phyloP scores from a whole-genome alignment of 2,329 filamentous ascomycete genomes.

The Microdochium bolleyi region DNA sequence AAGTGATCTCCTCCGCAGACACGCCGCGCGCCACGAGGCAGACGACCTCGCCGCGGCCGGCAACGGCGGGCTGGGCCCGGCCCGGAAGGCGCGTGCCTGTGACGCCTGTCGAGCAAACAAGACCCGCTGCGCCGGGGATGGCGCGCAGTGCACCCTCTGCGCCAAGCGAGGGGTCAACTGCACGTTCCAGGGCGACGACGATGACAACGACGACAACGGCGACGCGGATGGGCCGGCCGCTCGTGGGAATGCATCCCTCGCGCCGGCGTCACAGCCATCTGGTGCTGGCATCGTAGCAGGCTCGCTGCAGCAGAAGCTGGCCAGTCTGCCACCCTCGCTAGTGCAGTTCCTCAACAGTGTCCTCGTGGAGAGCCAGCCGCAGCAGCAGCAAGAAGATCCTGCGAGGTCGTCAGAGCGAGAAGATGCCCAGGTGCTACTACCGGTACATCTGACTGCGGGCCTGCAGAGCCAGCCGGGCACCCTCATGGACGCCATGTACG shows the following conservation, averaged over 20 bases:
- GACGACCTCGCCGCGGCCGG: constrained; percentile 18
- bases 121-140: constrained; percentile 33
- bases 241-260: too few relatives aligned
- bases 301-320: constrained; percentile 9
- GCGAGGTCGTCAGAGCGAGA: too few relatives aligned
- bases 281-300: too few relatives aligned
- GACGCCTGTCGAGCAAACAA: constrained; percentile 35
- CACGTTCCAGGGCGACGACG: constrained; percentile 21
- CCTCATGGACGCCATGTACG: background rate
- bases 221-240: too few relatives aligned
- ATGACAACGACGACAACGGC: too few relatives aligned
- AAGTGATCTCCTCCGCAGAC: constrained; percentile 26
- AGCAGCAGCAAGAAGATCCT: constrained; percentile 5
- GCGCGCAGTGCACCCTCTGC: constrained; percentile 26
- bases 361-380: constrained; percentile 4
- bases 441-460: too few relatives aligned
- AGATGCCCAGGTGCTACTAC: too few relatives aligned
- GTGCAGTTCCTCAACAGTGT: background rate
- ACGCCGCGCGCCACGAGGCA: constrained; percentile 24
- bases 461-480: background rate
- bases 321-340: constrained; percentile 4
- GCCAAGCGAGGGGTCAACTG: constrained; percentile 28
- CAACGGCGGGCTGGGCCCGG: constrained; percentile 7
- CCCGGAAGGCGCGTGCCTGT: constrained; percentile 27
- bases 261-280: too few relatives aligned